Evolutionary conservation across 176 grass and related monocot genomes (phyloP).

Genomic region (Eremochloa ophiuroides): DNA sequence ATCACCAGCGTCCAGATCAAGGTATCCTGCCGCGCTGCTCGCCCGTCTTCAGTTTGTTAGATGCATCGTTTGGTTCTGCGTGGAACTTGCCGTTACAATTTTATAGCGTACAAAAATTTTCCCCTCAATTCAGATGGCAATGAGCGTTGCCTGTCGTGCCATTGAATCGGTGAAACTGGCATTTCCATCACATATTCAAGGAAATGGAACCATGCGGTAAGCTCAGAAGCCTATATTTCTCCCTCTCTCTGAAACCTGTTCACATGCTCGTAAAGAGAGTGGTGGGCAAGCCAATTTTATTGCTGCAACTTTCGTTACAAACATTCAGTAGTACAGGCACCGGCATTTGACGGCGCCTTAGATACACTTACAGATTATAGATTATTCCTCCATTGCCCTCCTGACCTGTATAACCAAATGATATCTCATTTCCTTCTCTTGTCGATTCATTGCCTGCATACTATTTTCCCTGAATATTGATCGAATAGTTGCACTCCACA

Average conservation of each 20-base stretch:
- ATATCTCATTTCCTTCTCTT: background rate
- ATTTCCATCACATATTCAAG: background rate
- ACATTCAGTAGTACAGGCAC: background rate
- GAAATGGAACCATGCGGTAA: too few species aligned
- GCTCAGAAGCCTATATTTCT: background rate
- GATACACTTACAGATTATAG: constrained; percentile 7
- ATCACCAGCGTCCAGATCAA: background rate
- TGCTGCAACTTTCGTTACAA: constrained; percentile 40
- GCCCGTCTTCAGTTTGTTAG: background rate
- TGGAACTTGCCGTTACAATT: background rate
- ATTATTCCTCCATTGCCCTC: background rate
- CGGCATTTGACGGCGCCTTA: constrained; percentile 18
- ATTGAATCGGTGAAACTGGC: background rate
- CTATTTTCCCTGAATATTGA: constrained; percentile 4
- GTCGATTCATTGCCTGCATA: background rate
- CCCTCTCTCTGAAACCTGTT: background rate
- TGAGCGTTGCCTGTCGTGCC: background rate
- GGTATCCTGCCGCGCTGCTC: background rate
- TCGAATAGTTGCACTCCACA: constrained; percentile 3
- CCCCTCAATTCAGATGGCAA: background rate
- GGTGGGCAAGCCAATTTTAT: constrained; percentile 18
- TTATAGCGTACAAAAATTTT: background rate
- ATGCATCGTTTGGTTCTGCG: background rate
- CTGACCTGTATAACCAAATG: background rate
- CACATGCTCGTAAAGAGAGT: background rate